Base-by-base conservation (phyloP, 1,284 basidiomycete species). In the Ustilago tritici region DNA sequence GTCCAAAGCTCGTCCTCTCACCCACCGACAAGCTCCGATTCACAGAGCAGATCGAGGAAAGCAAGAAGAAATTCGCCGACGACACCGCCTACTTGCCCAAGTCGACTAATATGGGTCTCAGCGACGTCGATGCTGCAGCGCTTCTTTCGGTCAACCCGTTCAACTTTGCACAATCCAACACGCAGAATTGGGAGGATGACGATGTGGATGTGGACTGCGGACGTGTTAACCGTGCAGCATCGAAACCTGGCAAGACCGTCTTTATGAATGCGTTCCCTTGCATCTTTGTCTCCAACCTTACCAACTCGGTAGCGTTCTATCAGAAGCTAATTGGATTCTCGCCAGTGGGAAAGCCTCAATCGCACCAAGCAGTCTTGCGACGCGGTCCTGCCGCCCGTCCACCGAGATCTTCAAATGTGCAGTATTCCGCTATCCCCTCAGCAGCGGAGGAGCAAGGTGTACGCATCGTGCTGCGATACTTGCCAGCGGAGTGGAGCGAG, bases 51-150 rank as follows among this genome's bases (percentile, higher is more conserved):
- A 72, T 78, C 34, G 53, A 70, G 40, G 56, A 65, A 40, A 71
- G 61, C 63, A 70, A 69, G 69, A 70, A 75, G 40, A 65, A 69
- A 46, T 78, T 78, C 15, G 65, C 63, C 53, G 47, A 53, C 31
- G 76, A 78, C 49, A 78, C 76, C 0, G 68, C 76, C 4, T 74
- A 75, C 41, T 57, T 78, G 4, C 76, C 76, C 61, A 78, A 78
- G 32, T 62, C 76, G 7, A 75, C 76, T 47, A 78, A 78, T 52
- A 78, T 78, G 76, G 76, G 76, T n/a, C 57, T 78, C 36, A 68
- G 65, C 57, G 70, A 74, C 23, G 65, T 55, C 19, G 76, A 74
- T 23, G 76, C 76, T 0, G 76, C 76, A 2, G 76, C 76, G 0
- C 35, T 74, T 28, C 53, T 78, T 7, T 71, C 68, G 23, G 64